Base-by-base conservation (phyloP, 2,329 filamentous ascomycete genomes). In the Fusarium papillatum region DNA sequence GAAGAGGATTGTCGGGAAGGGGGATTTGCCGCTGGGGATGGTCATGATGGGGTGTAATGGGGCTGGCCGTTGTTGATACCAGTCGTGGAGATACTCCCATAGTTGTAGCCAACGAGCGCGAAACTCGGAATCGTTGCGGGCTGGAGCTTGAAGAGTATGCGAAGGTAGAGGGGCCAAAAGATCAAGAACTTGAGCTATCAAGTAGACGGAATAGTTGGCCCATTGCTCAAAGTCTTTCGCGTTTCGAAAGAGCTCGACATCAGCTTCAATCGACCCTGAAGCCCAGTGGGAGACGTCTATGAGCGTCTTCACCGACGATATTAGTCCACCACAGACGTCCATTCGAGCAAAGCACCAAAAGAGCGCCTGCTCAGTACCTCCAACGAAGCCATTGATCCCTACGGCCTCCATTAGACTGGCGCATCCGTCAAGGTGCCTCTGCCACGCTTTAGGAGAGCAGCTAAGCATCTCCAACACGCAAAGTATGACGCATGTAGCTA, bases 261-360 rank as follows among this genome's bases (percentile, higher is more conserved):
- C 82, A 0, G 80, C 77, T 17, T 82, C 82, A 9, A 84, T 73
- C 9, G 74, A 78, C 7, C 80, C 78, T 0, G 84, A 84, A 0
- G 86, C 83, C 88, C 88, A 90, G 67, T 85, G 84, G 2, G 82
- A 81, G 11, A 87, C 83, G 3, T 86, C 86, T 8, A 90, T 86
- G 14, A 89, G 83, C 0, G 88, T 89, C 67, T 85, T 84, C 72
- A 88, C 85, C 38, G 87, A 86, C 7, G 87, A 88, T 10, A 90
- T 88, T 8, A 90, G 82, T 0, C 87, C 87, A n/a, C 88, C 87
- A 66, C 87, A 89, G 29, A 89, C 85, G 73, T 89, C 87, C 88
- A 90, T 90, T 10, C 88, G 84, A 0, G 87, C 88, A 79, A 89
- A 90, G 67, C 87, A 89, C 88, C 88, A 90, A 69, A 90, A 90